Base-by-base conservation (phyloP, 768 basidiomycete species). In the Russula griseocarnosa region DNA sequence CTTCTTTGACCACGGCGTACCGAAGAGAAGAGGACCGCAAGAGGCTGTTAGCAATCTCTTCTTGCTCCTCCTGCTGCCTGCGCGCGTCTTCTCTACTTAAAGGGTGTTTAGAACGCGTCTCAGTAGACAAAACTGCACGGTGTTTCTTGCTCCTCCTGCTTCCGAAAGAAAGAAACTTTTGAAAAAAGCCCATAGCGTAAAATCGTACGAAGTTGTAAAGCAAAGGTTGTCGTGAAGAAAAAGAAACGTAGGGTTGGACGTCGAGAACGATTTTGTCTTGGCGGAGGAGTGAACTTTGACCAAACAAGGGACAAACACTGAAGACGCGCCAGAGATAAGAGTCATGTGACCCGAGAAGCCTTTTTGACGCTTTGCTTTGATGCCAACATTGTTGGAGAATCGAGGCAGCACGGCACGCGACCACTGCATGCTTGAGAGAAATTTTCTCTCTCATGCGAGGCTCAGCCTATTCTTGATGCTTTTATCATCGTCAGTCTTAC, bases 401-500 rank as follows among this genome's bases (percentile, higher is more conserved):
- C 61, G 60, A 8, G 72, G 71, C 36, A 76, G 88, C 67, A 77
- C 77, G 7, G 86, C 86, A n/a, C 79, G 88, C 70, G 89, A 91
- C 71, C 88, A 83, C 65, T 86, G 83, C 73, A 88, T 90, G 87
- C 79, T 91, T 16, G 89, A 90, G 73, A 80, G 89, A 57, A 90
- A 91, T 68, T 76, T 88, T 55, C 77, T 91, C 36, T 81, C 87
- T 0, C 85, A 91, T 70, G 64, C 87, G 60, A 87, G 84, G 69
- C 79, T 90, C 30, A 85, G 83, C 6, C 75, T 88, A 11, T 74
- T 91, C 26, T 76, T 91, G 32, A 81, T 82, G 9, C 76, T 90
- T 1, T 73, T 89, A 3, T 83, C 84, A 2, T 82, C 85, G 32
- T 87, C 88, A 10, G 75, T 86, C 57, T 74, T 91, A 16, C 79